Base-by-base conservation (phyloP, 2,329 filamentous ascomycete genomes). In the Stemphylium beticola region DNA sequence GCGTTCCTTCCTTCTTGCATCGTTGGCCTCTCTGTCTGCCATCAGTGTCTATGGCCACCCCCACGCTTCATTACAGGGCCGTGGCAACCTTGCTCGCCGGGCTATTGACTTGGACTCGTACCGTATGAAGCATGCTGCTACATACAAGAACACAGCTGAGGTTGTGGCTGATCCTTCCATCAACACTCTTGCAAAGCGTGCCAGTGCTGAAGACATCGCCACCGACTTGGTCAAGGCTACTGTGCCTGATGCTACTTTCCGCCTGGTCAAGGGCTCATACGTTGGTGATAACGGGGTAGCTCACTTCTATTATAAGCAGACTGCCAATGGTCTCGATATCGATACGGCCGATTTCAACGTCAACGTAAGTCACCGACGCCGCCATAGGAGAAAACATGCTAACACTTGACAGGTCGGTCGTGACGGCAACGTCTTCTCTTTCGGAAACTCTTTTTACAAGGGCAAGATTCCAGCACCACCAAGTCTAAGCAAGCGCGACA, bases 331-430 rank as follows among this genome's bases (percentile, higher is more conserved):
- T 1, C 67, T 86, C 20, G 84, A 86, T 56, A 80, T 87, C 55
- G 84, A 86, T 61, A 86, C 86, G 61, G 82, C 81, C 1, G 82
- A 85, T 64, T 84, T 85, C 63, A 85, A 85, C 46, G 82, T 86
- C 42, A 86, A 86, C 58, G 82, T 85, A 61, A 74, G 82, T 75
- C 11, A 5, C 5, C 26, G 26, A 11, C 26, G 9, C 26, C 26
- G 2, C 26, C 11, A 11, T n/a, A n/a, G n/a, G n/a, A n/a, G n/a
- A n/a, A 14, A 40, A 14, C 41, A 33, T 34, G 45, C 34, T 47
- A 50, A 51, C 33, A 12, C 26, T 15, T 33, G 4, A 33, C 38
- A 83, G 82, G 74, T 85, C 61, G 81, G 73, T 20, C 66, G 74
- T 15, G 79, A 86, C 55, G 84, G 85, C 22, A 77, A 73, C 9